Evolutionary conservation across 140 eudicot genomes (phyloP).

Genomic region (Senecio squalidus): DNA sequence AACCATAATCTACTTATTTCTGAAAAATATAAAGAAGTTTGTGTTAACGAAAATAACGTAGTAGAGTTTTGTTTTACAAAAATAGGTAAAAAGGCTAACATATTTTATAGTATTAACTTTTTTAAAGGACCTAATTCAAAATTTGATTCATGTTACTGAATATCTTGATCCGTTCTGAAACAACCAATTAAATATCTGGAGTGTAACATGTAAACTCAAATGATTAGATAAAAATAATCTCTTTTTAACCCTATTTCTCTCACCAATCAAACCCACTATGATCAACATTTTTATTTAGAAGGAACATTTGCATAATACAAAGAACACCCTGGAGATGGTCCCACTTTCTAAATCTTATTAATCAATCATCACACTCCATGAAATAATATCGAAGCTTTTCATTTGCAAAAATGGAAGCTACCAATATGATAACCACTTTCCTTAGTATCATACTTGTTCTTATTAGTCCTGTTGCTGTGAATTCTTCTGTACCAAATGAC

Average conservation of each 20-base stretch:
- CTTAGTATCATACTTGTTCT: constrained; percentile 24
- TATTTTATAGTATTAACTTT: no score
- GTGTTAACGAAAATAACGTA: no score
- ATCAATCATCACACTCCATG: constrained; percentile 23
- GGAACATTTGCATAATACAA: constrained; percentile 22
- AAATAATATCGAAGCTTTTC: constrained; percentile 6
- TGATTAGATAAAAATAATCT: background rate
- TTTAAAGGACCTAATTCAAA: no score
- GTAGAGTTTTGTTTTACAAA: no score
- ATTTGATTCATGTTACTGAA: no score
- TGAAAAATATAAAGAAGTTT: no score
- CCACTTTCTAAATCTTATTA: constrained; percentile 32
- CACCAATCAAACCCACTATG: constrained; percentile 11
- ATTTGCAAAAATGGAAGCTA: constrained; percentile 13
- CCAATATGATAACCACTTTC: constrained; percentile 8
- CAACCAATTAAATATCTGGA: no score
- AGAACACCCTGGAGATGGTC: constrained; percentile 39
- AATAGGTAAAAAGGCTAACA: no score
- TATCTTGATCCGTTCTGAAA: no score
- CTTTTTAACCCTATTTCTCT: background rate
- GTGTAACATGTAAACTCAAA: no score
- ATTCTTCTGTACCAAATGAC: constrained; percentile 10
- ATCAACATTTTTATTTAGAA: background rate
- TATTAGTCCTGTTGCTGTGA: constrained; percentile 16
- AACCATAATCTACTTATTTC: no score